Evolutionary conservation across 345 rosid genomes (phyloP).

Genomic region (Rubroshorea leprosula): DNA sequence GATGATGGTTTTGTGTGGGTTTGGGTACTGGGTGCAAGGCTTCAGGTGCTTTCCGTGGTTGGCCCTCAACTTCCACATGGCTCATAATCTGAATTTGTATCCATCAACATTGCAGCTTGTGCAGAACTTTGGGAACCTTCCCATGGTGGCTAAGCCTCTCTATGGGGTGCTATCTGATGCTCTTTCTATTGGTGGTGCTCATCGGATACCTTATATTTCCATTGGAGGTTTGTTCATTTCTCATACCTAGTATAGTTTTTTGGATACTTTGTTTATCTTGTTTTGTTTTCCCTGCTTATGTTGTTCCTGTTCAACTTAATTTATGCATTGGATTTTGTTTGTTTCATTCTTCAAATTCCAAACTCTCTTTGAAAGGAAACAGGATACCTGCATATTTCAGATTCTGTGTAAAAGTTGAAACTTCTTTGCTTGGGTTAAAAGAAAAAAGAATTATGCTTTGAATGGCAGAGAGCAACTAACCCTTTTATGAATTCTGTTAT

Average conservation of each 20-base stretch:
- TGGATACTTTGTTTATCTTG: background rate
- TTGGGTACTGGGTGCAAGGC: slow-evolving; percentile 90
- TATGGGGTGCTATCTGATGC: slow-evolving; percentile 83
- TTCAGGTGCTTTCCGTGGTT: slow-evolving; percentile 94
- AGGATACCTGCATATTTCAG: background rate
- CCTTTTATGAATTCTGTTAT: background rate
- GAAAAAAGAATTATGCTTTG: background rate
- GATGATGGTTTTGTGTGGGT: slow-evolving; percentile 63
- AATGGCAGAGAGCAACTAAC: no score
- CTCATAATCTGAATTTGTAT: slow-evolving; percentile 51
- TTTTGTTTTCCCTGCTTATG: background rate
- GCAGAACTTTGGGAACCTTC: slow-evolving; percentile 70
- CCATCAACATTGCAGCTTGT: slow-evolving; percentile 84
- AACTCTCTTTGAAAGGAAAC: slow-evolving; percentile 3
- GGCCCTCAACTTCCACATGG: slow-evolving; percentile 86
- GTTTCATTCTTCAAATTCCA: slow-evolving; percentile 1
- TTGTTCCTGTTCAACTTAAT: background rate
- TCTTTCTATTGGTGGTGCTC: slow-evolving; percentile 57
- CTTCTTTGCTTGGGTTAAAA: no score
- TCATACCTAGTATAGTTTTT: slow-evolving; percentile 3
- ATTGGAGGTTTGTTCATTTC: slow-evolving; percentile 65
- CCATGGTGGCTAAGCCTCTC: slow-evolving; percentile 90
- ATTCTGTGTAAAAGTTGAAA: background rate
- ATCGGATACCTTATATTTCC: slow-evolving; percentile 74
- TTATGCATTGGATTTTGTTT: slow-evolving; percentile 6